Percentiles rank a stretch among this genome's conserved stretches.
These are phyloP conservation scores for Hypoxylon perforatum DNA, from an alignment of 495 filamentous ascomycete genomes.

Conservation along the genomic window DNA sequence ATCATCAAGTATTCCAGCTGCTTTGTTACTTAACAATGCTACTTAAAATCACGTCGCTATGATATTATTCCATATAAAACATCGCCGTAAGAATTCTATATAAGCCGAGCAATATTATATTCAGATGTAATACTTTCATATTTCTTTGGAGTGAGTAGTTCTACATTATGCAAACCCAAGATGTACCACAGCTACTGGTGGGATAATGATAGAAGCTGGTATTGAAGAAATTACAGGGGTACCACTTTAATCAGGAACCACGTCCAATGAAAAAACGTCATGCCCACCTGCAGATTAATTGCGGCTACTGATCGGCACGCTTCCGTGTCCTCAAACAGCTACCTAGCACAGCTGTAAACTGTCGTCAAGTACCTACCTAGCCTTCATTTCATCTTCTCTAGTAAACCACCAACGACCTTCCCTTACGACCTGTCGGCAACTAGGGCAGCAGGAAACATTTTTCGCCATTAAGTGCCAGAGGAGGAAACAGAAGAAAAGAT, in stretches of 20 bases:
- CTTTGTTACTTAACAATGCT: no score
- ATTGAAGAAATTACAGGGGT: no score
- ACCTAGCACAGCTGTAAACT: constrained; percentile 13
- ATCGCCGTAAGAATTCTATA: no score
- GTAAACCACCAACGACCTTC: not conserved
- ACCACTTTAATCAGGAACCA: not conserved
- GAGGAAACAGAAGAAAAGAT: constrained; percentile 56
- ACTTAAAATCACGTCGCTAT: no score
- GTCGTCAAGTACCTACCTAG: constrained; percentile 4
- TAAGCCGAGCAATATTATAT: no score
- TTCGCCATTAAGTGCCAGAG: not conserved
- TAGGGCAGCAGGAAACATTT: not conserved
- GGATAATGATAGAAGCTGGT: no score
- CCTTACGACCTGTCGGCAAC: not conserved
- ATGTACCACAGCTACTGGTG: no score
- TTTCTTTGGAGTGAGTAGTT: no score
- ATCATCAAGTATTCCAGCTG: no score
- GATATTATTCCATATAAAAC: no score
- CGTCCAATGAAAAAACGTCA: constrained; percentile 22
- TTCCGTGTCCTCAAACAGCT: constrained; percentile 39
- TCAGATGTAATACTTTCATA: no score
- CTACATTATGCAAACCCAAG: no score
- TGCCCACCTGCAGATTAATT: constrained; percentile 18
- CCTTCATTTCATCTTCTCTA: not conserved
- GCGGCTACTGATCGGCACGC: constrained; percentile 39